Percentiles rank a stretch among this genome's conserved stretches.
Evolutionary conservation across 1,284 basidiomycete species (phyloP).

Genomic region (Ustilago trichophora): DNA sequence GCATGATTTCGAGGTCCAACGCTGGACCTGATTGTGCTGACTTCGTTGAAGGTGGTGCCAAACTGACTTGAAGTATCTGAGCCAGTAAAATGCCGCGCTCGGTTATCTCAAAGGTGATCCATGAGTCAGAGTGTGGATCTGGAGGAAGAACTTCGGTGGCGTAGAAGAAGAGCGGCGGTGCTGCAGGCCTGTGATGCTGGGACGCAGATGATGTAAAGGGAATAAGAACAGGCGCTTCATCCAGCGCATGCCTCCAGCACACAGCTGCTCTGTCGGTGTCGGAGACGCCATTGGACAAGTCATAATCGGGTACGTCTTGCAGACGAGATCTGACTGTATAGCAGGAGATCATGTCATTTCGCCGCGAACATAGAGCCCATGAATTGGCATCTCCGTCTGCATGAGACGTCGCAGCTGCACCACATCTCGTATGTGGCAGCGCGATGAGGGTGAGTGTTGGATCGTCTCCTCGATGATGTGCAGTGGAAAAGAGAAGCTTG

Average conservation of each 20-base stretch:
- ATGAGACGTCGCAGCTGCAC: neutral
- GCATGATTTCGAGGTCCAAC: constrained; percentile 1
- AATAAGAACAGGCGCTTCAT: constrained; percentile 11
- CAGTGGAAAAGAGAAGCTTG: constrained; percentile 14
- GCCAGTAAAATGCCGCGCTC: constrained; percentile 9
- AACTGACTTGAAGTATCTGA: neutral
- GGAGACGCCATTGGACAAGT: neutral
- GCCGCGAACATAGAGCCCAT: constrained; percentile 16
- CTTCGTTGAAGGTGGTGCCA: neutral
- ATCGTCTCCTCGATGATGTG: constrained; percentile 44
- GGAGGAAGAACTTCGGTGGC: neutral
- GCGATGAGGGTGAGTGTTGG: constrained; percentile 12
- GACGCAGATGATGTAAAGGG: neutral
- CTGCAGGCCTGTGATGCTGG: neutral
- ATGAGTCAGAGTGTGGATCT: neutral
- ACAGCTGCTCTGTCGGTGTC: neutral
- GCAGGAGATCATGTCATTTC: constrained; percentile 15
- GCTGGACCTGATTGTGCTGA: neutral
- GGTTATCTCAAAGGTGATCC: constrained; percentile 6
- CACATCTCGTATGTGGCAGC: neutral
- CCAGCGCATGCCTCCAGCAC: constrained; percentile 1
- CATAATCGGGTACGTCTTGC: neutral
- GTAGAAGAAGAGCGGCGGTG: constrained; percentile 5
- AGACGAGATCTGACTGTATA: constrained; percentile 1
- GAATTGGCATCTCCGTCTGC: neutral